These are phyloP conservation scores for Naganishia cerealis DNA, from an alignment of 1,284 basidiomycete genomes.

Conservation along the genomic window DNA sequence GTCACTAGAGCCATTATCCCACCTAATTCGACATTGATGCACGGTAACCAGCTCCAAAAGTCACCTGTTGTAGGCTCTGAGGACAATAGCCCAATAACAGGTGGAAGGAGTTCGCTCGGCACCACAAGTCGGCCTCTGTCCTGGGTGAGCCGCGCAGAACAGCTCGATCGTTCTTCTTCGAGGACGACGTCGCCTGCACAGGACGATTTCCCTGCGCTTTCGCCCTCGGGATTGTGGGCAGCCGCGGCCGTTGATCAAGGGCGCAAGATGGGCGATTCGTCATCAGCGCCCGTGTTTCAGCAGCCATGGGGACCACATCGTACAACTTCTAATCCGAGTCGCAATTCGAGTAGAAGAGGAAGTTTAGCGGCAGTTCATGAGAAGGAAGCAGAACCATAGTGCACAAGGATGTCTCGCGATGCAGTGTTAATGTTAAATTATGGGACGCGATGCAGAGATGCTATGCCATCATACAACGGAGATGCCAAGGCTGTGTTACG, in stretches of 20 bases:
- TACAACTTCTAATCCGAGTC: constrained; percentile 11
- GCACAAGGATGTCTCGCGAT: background rate
- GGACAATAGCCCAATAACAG: background rate
- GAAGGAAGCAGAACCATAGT: constrained; percentile 3
- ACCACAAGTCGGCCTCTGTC: constrained; percentile 22
- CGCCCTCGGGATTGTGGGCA: constrained; percentile 18
- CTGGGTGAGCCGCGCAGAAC: constrained; percentile 15
- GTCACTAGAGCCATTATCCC: constrained; percentile 47
- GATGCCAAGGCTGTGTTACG: background rate
- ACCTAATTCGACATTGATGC: constrained; percentile 24
- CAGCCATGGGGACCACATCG: constrained; percentile 23
- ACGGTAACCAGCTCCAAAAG: constrained; percentile 14
- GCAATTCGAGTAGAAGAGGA: constrained; percentile 26
- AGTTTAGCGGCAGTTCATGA: constrained; percentile 14
- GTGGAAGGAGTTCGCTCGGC: background rate
- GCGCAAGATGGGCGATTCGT: background rate
- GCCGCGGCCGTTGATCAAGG: background rate
- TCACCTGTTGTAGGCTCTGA: constrained; percentile 6
- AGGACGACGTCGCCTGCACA: constrained; percentile 20
- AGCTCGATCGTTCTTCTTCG: background rate
- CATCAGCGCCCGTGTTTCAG: background rate
- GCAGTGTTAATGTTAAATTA: background rate
- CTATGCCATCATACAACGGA: background rate
- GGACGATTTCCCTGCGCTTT: constrained; percentile 28
- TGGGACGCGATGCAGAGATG: background rate